phyloP scores from a whole-genome alignment of 2,329 filamentous ascomycete genomes.

The Talaromyces sp. region DNA sequence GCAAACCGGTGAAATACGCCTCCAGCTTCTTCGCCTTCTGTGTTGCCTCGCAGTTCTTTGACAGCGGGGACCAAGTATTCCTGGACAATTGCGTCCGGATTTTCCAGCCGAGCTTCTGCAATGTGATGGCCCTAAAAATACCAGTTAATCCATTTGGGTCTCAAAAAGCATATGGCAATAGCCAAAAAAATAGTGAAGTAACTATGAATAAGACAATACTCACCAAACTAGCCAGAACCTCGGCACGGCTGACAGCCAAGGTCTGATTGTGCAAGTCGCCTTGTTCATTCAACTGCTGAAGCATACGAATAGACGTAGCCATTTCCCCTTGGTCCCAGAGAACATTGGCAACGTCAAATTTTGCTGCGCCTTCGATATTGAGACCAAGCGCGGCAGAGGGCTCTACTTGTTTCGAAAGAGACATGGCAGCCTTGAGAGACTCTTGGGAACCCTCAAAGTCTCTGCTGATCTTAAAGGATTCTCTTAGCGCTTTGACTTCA shows the following conservation, averaged over 20 bases:
- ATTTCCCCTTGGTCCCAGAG: conserved; percentile 94
- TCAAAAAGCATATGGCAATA: not conserved
- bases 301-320: conserved; percentile 80
- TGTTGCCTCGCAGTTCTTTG: conserved; percentile 67
- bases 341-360: conserved; percentile 80
- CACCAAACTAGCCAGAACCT: conserved; percentile 77
- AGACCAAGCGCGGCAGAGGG: conserved; percentile 68
- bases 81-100: conserved; percentile 82
- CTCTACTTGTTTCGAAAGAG: conserved; percentile 71
- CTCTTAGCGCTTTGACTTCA: conserved; percentile 72
- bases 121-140: conserved; percentile 67
- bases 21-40: conserved; percentile 68
- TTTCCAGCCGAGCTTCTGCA: conserved; percentile 84
- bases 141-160: not conserved
- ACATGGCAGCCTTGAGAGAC: conserved; percentile 78
- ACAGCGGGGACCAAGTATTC: conserved; percentile 82
- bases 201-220: conserved; percentile 18
- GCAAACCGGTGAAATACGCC: conserved; percentile 94
- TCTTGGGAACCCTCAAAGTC: conserved; percentile 80
- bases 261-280: conserved; percentile 63
- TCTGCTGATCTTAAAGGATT: conserved; percentile 70
- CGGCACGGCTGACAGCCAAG: conserved; percentile 67
- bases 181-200: not conserved
- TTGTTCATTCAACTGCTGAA: conserved; percentile 66
- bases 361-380: conserved; percentile 69